These are phyloP conservation scores for Camellia oleifera DNA, from an alignment of 179 eudicot species.

Conservation along the genomic window DNA sequence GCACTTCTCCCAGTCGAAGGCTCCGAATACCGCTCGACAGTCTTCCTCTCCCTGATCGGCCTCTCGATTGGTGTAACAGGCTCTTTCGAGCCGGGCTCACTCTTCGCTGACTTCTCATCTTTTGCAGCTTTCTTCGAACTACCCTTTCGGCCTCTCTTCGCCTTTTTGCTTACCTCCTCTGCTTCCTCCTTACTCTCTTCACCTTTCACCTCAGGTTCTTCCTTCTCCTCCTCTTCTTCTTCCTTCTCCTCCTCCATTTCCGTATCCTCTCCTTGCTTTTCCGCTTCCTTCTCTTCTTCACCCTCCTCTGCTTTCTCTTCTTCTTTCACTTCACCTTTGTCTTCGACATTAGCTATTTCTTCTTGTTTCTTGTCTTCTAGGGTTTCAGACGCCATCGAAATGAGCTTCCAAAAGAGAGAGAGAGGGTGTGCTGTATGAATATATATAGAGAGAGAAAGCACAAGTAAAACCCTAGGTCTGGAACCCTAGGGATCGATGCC, in stretches of 20 bases:
- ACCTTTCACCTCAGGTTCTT: neutral
- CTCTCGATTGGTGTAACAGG: constrained; percentile 44
- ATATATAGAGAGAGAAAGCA: neutral
- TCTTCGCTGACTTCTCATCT: constrained; percentile 20
- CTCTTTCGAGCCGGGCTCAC: constrained; percentile 22
- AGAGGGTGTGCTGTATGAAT: neutral
- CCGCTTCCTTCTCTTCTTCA: neutral
- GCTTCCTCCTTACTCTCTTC: neutral
- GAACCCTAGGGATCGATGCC: constrained; percentile 35
- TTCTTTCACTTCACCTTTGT: constrained; percentile 5
- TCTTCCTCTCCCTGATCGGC: constrained; percentile 76
- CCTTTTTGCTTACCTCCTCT: neutral
- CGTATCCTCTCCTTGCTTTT: constrained; percentile 4
- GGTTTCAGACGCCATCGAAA: constrained; percentile 38
- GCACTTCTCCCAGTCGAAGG: constrained; percentile 33
- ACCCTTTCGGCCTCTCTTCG: neutral
- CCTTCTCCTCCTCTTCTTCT: neutral
- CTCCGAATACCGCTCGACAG: constrained; percentile 62
- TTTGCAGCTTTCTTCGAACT: neutral
- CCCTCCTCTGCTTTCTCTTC: constrained; percentile 2
- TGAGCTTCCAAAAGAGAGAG: neutral
- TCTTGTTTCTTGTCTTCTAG: constrained; percentile 21
- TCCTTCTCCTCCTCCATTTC: constrained; percentile 1
- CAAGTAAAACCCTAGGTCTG: constrained; percentile 31
- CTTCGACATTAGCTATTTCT: constrained; percentile 9